phyloP scores from a whole-genome alignment of 1,284 basidiomycete species.

The Fistulinella cinereoalba region DNA sequence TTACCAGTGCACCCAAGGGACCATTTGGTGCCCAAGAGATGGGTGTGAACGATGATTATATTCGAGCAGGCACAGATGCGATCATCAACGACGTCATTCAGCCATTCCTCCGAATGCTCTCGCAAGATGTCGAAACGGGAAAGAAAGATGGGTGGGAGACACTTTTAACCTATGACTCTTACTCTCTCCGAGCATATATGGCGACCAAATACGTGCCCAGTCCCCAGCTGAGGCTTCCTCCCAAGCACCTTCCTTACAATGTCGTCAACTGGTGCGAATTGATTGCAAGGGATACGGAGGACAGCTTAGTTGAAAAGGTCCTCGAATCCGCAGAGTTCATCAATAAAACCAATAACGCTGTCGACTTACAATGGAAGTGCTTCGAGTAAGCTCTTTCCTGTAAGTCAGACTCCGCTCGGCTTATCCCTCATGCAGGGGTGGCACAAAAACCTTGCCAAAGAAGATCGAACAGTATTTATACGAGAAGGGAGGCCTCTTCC shows the following conservation, averaged over 20 bases:
- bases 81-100: conserved; percentile 7
- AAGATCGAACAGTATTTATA: conserved; percentile 16
- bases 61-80: conserved; percentile 10
- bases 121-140: conserved; percentile 7
- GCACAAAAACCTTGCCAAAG: conserved; percentile 17
- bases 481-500: background rate
- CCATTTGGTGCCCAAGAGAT: conserved; percentile 12
- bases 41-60: conserved; percentile 10
- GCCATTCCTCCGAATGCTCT: conserved; percentile 11
- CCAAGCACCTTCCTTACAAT: conserved; percentile 8
- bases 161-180: conserved; percentile 8
- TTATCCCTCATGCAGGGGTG: conserved; percentile 14
- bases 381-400: conserved; percentile 5
- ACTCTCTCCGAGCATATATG: conserved; percentile 22
- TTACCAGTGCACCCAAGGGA: background rate
- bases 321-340: no score
- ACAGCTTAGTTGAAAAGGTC: conserved; percentile 14
- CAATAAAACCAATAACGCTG: no score
- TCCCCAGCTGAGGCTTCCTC: conserved; percentile 10
- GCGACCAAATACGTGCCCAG: conserved; percentile 19
- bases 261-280: conserved; percentile 25
- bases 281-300: conserved; percentile 8
- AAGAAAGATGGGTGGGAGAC: conserved; percentile 14
- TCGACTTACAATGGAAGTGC: no score
- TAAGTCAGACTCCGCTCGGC: background rate